A percentile compares a stretch with the other conserved stretches of the same genome.
These are phyloP conservation scores for Trametes elegans DNA, from an alignment of 768 basidiomycete species.

Conservation along the genomic window DNA sequence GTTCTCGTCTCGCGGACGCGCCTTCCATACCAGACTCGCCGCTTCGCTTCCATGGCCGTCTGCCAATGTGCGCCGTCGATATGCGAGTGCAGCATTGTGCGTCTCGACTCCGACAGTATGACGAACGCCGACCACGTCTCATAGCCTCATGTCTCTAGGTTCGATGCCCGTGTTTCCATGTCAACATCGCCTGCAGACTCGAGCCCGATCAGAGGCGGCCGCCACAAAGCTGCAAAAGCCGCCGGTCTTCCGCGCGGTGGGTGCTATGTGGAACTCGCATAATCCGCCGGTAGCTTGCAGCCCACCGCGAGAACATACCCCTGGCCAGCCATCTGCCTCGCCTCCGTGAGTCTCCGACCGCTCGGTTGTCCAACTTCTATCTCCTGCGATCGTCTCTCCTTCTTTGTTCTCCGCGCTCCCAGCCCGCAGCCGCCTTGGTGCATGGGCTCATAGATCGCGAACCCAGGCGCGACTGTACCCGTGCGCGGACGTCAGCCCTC, in stretches of 20 bases:
- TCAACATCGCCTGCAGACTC: no score
- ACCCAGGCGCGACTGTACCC: conserved; percentile 2
- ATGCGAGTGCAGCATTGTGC: neutral
- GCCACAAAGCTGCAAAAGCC: no score
- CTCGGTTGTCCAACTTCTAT: neutral
- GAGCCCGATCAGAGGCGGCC: no score
- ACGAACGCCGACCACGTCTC: conserved; percentile 3
- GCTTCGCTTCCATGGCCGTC: neutral
- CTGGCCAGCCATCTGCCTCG: neutral
- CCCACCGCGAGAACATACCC: no score
- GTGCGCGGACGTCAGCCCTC: conserved; percentile 2
- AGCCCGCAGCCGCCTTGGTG: neutral
- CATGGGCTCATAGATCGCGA: no score
- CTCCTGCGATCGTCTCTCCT: conserved; percentile 8
- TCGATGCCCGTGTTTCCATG: no score
- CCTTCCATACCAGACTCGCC: neutral
- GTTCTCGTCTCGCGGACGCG: neutral
- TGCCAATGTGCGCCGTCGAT: neutral
- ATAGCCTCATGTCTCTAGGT: conserved; percentile 18
- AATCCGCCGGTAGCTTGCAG: no score
- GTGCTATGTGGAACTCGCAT: no score
- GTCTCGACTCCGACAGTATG: neutral
- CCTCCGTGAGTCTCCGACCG: conserved; percentile 7
- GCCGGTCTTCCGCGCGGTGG: neutral
- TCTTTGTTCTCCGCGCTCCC: neutral